Base-by-base conservation (phyloP, 148 eudicot species). In the Fagopyrum homotropicum region DNA sequence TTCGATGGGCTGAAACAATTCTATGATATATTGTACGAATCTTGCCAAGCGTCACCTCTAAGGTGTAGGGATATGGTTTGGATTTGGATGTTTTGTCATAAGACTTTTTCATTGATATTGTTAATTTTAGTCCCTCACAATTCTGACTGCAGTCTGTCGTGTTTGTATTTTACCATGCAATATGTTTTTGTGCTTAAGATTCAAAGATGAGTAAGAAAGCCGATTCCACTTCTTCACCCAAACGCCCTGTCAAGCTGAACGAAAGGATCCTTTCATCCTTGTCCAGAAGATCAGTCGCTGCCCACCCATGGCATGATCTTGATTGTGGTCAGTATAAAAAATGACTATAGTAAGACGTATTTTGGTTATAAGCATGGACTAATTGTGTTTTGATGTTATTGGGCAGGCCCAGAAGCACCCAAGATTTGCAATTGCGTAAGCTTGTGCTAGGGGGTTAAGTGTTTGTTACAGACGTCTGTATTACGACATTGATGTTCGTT, bases 301-400 rank as follows among this genome's bases (percentile, higher is more conserved):
- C 95, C 64, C 95, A 90, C 81, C 92, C 95, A 63, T 90, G 95
- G 92, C 95, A 90, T 75, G 95, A 90, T 85, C 91, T 90, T 69
- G 95, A 90, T 76, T 82, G 84, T 12, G 95, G 95, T 88, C 82
- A 46, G 64, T 61, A 1, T 7, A 61, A 16, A 60, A 19, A 61
- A 57, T 3, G 14, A 12, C 9, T 22, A 22, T 0, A 26, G 6
- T 6, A 64, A 9, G 10, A 7, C 45, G 6, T 6, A 10, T 4
- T 54, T 14, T 54, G 59, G 17, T 5, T 54, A 16, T 54, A 5
- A 50, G 14, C 12, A 60, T 60, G 1, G 44, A 63, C 5, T 35
- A 35, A 22, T 35, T 26, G 14, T 66, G 71, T 66, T 30, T 66
- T 44, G 46, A 43, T 59, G 12, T 44, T 77, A 80, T 59, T 15